phyloP scores from a whole-genome alignment of 768 basidiomycete species.

The Imleria badia region DNA sequence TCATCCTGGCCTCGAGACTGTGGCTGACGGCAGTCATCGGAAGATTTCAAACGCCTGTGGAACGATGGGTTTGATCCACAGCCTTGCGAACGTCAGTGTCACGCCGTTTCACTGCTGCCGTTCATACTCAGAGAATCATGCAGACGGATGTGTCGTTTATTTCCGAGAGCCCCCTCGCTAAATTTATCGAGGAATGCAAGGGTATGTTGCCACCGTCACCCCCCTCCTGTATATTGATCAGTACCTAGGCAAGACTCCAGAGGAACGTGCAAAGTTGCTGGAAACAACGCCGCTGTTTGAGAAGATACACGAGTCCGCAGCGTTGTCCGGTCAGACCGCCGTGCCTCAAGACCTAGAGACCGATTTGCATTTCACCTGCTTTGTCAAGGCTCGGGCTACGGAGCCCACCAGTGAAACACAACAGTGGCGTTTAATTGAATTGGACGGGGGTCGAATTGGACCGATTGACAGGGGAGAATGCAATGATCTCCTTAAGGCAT shows the following conservation, averaged over 20 bases:
- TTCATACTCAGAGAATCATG: neutral
- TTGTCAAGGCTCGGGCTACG: constrained; percentile 64
- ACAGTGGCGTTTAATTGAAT: constrained; percentile 63
- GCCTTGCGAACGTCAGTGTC: constrained; percentile 70
- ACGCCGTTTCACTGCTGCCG: constrained; percentile 1
- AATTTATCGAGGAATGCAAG: constrained; percentile 65
- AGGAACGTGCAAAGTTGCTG: constrained; percentile 73
- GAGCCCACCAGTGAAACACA: constrained; percentile 22
- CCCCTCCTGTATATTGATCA: neutral
- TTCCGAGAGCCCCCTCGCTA: constrained; percentile 58
- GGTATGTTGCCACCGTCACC: constrained; percentile 36
- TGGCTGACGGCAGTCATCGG: neutral
- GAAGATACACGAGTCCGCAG: constrained; percentile 71
- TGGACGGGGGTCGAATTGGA: constrained; percentile 77
- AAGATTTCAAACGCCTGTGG: constrained; percentile 86
- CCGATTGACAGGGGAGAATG: constrained; percentile 79
- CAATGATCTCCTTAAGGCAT: constrained; percentile 57
- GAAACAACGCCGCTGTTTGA: constrained; percentile 76
- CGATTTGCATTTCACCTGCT: constrained; percentile 85
- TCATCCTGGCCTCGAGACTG: neutral
- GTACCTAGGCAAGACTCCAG: constrained; percentile 58
- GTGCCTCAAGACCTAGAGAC: constrained; percentile 66
- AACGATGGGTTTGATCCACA: constrained; percentile 83
- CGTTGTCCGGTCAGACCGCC: constrained; percentile 65
- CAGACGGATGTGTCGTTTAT: constrained; percentile 58